Evolutionary conservation across 352 stramenopile genomes (phyloP), one percentile per base, ranked within the genome.

Genomic region (Globisporangium paroecandrum): DNA sequence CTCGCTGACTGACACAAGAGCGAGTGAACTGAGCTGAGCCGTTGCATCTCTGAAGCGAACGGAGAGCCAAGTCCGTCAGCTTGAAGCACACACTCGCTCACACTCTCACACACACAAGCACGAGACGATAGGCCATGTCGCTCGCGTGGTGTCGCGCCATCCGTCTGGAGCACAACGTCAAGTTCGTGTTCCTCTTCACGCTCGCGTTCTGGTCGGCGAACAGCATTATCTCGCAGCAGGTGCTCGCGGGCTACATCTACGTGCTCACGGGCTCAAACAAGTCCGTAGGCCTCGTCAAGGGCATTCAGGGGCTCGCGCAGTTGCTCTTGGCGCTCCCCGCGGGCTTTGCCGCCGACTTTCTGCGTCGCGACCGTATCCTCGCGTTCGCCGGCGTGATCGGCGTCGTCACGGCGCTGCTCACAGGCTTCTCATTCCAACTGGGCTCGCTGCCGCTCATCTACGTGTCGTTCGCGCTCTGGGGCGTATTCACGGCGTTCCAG

Each of bases 401-500:
- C 4, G 47, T 86, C 5, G 47, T 71, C 20, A 68, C 72, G n/a
- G 74, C 79, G 9, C 24, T 85, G 1, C 49, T 86, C 25, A 89
- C 76, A 3, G 74, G 70, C 4, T 59, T 86, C 22, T 76, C 83
- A 7, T 77, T 90, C 62, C 64, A 83, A 29, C 64, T 87, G 15
- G 74, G 67, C 0, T 62, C 76, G 34, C 69, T 92, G 29, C 53
- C 64, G 49, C 69, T 87, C 22, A 78, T 95, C 29, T 91, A 90
- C 65, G 41, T 80, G 4, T 72, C 82, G 9, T 92, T 96, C 66
- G 78, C 64, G 6, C 58, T 96, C 3, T 97, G 89, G 86, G 91
- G 91, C 20, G 62, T 80, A n/a, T 95, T 94, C 69, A 72, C 77
- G 24, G 87, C 89, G 4, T 78, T 96, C 53, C 81, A 90, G 41